These are phyloP conservation scores for Zygosaccharomyces pseudorouxii DNA, from an alignment of 805 yeast genomes.

Conservation along the genomic window DNA sequence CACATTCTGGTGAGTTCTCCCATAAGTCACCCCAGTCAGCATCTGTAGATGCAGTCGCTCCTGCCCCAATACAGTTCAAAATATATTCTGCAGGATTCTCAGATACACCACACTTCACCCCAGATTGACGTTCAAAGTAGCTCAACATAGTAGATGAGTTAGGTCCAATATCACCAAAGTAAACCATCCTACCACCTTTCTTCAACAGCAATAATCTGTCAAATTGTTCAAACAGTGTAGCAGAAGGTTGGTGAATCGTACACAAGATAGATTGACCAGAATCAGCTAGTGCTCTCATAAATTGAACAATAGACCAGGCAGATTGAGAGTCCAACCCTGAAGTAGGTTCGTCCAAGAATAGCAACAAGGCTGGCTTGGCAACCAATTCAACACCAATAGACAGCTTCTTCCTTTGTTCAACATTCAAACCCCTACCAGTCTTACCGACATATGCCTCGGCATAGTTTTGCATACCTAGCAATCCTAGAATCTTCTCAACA, in stretches of 20 bases:
- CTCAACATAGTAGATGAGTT: conserved; percentile 52
- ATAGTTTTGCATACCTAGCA: conserved; percentile 64
- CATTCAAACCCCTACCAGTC: conserved; percentile 67
- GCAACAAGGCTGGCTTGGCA: conserved; percentile 58
- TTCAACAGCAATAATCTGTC: conserved; percentile 63
- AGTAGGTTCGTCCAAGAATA: conserved; percentile 69
- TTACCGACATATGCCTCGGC: conserved; percentile 80
- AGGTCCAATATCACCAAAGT: conserved; percentile 75
- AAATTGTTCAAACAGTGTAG: conserved; percentile 60
- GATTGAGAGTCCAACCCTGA: conserved; percentile 66
- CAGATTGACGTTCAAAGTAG: conserved; percentile 71
- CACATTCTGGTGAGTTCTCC: conserved; percentile 48
- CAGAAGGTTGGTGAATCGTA: conserved; percentile 77
- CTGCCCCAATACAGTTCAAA: conserved; percentile 72
- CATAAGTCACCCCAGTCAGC: conserved; percentile 65
- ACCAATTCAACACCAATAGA: conserved; percentile 71
- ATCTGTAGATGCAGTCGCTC: conserved; percentile 59
- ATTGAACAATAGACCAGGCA: conserved; percentile 65
- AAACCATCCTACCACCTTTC: conserved; percentile 75
- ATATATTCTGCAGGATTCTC: conserved; percentile 79
- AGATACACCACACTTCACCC: conserved; percentile 53
- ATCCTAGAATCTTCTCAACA: conserved; percentile 61
- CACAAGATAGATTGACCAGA: conserved; percentile 73
- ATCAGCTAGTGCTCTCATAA: conserved; percentile 61
- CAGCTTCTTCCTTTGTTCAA: conserved; percentile 62